Evolutionary conservation across 805 yeast genomes (phyloP).

Genomic region (Martiniozyma abietophila): DNA sequence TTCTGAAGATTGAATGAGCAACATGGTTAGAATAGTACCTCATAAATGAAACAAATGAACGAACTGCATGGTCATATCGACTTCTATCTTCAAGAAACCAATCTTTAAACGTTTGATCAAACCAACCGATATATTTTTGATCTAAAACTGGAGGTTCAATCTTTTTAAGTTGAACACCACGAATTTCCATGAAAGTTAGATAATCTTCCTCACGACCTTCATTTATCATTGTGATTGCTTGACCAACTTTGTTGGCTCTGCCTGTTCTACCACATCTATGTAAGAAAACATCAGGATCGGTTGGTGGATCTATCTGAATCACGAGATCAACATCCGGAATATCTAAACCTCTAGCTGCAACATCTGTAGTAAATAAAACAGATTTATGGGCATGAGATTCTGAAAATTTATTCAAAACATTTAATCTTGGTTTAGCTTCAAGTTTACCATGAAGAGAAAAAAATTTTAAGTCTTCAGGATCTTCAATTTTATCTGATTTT

Average conservation of each 20-base stretch:
- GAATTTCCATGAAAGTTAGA: slow-evolving; percentile 70
- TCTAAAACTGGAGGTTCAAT: slow-evolving; percentile 20
- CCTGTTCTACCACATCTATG: slow-evolving; percentile 97
- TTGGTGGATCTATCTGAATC: slow-evolving; percentile 90
- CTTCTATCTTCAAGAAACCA: slow-evolving; percentile 71
- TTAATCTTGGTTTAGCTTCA: slow-evolving; percentile 67
- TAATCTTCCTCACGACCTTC: slow-evolving; percentile 75
- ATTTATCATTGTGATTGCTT: slow-evolving; percentile 64
- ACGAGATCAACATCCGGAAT: slow-evolving; percentile 92
- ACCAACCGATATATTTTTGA: slow-evolving; percentile 18
- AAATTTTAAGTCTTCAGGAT: slow-evolving; percentile 27
- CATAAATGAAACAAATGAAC: slow-evolving; percentile 74
- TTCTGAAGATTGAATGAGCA: slow-evolving; percentile 79
- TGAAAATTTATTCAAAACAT: slow-evolving; percentile 56
- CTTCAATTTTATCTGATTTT: slow-evolving; percentile 14
- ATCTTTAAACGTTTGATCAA: slow-evolving; percentile 26
- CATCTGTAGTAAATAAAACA: slow-evolving; percentile 85
- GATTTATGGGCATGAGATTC: slow-evolving; percentile 38
- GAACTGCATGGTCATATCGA: slow-evolving; percentile 71
- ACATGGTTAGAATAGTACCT: slow-evolving; percentile 81
- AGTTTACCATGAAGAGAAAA: slow-evolving; percentile 88
- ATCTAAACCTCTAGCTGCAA: slow-evolving; percentile 97
- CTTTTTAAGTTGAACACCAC: slow-evolving; percentile 45
- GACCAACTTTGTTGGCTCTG: slow-evolving; percentile 78
- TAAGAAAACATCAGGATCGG: slow-evolving; percentile 82